phyloP scores from a whole-genome alignment of 306 rosid species.

The Casuarina equisetifolia region DNA sequence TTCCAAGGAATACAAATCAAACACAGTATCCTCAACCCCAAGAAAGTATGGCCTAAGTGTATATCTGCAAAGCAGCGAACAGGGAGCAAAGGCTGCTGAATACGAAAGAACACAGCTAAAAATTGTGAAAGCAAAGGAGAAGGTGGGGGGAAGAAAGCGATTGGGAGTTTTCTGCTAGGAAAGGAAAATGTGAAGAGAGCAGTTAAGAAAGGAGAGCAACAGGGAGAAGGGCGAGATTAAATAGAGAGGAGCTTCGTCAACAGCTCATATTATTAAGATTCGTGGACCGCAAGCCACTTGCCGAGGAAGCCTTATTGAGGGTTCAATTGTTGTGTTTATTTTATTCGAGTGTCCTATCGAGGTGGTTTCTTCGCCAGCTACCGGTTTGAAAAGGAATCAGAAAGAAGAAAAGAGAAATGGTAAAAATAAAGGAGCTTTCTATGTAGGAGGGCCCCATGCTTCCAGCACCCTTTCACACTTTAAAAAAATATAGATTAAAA shows the following conservation, averaged over 20 bases:
- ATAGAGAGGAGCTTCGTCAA: conserved; percentile 54
- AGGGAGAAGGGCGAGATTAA: conserved; percentile 37
- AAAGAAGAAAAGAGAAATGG: conserved; percentile 13
- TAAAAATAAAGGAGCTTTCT: conserved; percentile 26
- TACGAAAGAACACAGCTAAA: not conserved
- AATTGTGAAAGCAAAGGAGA: not conserved
- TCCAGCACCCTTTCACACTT: conserved; percentile 2
- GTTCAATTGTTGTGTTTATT: not conserved
- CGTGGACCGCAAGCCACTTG: conserved; percentile 80
- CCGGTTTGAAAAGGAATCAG: conserved; percentile 45
- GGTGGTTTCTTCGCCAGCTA: conserved; percentile 53
- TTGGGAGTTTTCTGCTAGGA: not conserved
- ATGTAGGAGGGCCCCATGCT: conserved; percentile 32
- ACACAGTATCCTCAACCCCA: conserved; percentile 18
- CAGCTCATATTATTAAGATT: conserved; percentile 48
- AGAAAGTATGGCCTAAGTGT: not conserved
- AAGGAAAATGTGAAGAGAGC: conserved; percentile 26
- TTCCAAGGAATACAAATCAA: conserved; percentile 23
- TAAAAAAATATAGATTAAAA: no score
- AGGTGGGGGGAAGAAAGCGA: conserved; percentile 9
- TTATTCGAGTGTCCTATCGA: conserved; percentile 29
- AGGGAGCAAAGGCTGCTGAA: not conserved
- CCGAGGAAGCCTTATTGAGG: conserved; percentile 42
- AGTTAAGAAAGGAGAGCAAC: conserved; percentile 47
- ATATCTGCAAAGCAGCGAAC: not conserved